Base-by-base conservation (phyloP, 2,329 filamentous ascomycete genomes). In the Ceratocystis variospora region DNA sequence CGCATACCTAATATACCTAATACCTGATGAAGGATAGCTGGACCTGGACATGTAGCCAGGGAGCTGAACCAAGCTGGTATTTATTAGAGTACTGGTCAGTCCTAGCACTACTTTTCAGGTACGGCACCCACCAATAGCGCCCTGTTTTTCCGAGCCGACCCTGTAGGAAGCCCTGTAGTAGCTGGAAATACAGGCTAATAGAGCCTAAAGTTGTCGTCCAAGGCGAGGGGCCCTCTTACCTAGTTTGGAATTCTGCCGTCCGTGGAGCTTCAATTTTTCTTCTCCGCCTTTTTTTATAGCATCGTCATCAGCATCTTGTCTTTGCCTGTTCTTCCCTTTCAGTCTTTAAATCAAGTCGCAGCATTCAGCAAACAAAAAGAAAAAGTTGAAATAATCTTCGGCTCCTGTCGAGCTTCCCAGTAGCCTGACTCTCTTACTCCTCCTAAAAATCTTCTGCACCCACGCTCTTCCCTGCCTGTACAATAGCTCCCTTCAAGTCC, bases 201-300 rank as follows among this genome's bases (percentile, higher is more conserved):
- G 10, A 31, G 55, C 55, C 55, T 19, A 28, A 33, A 2, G 12
- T 37, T 17, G 22, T 17, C n/a, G 22, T 7, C 19, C 53, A 33
- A 17, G 25, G 53, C 31, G 22, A 28, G 10, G 22, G 53, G 8
- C n/a, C n/a, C 53, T 57, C 7, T n/a, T 8, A 37, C 19, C 55
- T 3, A 41, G 37, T 33, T n/a, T 31, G 33, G 55, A 59, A 59
- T 59, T 59, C 28, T 59, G 55, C 55, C 55, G 55, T 17, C 28
- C 28, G 31, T 59, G 17, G 55, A 59, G 25, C 55, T 59, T 31
- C 31, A 37, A 59, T 59, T 59, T 33, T 59, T 59, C 55, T 31
- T 59, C 55, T 33, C 55, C 25, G 55, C 55, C 55, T 37, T 33
- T 28, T 25, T 55, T 55, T 55, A 12, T 8, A 12, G 0, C 48